Evolutionary conservation across 2,329 filamentous ascomycete species (phyloP), one percentile per base, ranked within the genome.

Genomic region (Fusarium pseudonygamai): DNA sequence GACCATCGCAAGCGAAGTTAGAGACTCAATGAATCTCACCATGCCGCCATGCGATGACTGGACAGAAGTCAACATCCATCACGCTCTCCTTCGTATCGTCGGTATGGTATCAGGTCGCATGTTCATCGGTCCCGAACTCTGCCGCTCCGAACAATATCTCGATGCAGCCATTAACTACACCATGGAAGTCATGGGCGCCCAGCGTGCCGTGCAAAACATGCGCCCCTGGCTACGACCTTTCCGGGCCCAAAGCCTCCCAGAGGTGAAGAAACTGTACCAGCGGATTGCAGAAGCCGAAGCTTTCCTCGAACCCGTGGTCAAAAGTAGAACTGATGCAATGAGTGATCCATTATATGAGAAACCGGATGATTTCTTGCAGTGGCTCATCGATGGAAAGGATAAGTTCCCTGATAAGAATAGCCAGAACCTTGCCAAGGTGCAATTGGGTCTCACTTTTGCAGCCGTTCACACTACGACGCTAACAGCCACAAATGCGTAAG

Each of bases 101-200:
- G 18, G 56, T 6, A 61, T 45, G 26, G 62, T 65, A 12, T 65
- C 62, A 8, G 62, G 62, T 0, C 45, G 40, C 0, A n/a, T 65
- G 20, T 65, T 65, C 16, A 45, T 65, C 6, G 57, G 62, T 7
- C 62, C 57, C 3, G 57, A 65, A 13, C 26, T 65, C 7, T 65
- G 62, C 6, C 62, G 47, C 7, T 53, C 56, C 7, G 57, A 65
- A 7, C n/a, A 53, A n/a, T 55, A 65, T 3, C 37, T 65, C 22
- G 57, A 60, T 6, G 28, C 28, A 1, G 47, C 62, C 3, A 45
- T 55, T n/a, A 65, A 65, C 34, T 65, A 65, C 32, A 65, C 57
- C 18, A 43, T 65, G 22, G 62, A 45, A 22, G 37, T 49, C 14
- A 61, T 43, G 32, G 32, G 39, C 3, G 46, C 62, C 22, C 46